phyloP scores from a whole-genome alignment of 208 protist genomes.

The Trypanosoma lewisi region DNA sequence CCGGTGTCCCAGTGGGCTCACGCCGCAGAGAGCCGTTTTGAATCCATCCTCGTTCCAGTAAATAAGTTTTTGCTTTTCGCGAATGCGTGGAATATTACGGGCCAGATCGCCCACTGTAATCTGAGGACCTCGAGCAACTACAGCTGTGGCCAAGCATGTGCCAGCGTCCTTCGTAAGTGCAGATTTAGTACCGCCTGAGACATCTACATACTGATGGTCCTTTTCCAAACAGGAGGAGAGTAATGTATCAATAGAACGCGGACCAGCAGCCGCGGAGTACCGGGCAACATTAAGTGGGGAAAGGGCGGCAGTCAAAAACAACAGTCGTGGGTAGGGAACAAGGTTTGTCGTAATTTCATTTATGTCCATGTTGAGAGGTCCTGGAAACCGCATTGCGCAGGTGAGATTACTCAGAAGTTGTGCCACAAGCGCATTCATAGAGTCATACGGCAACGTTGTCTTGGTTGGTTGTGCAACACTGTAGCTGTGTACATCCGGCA shows the following conservation, averaged over 20 bases:
- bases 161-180: conserved; percentile 33
- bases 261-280: conserved; percentile 39
- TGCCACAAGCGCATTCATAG: conserved; percentile 96
- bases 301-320: conserved; percentile 90
- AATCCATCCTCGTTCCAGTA: conserved; percentile 97
- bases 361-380: conserved; percentile 96
- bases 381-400: conserved; percentile 92
- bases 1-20: conserved; percentile 88
- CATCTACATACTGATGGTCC: conserved; percentile 84
- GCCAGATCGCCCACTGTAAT: conserved; percentile 92
- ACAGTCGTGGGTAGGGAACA: conserved; percentile 94
- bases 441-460: conserved; percentile 90
- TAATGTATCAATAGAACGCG: conserved; percentile 82
- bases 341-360: conserved; percentile 97
- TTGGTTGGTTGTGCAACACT: conserved; percentile 69
- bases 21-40: conserved; percentile 94
- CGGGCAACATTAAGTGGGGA: conserved; percentile 83
- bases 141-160: conserved; percentile 79
- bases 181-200: conserved; percentile 27
- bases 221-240: conserved; percentile 84
- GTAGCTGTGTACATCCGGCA: conserved; percentile 44
- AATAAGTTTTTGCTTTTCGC: conserved; percentile 72
- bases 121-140: conserved; percentile 91
- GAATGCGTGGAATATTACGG: conserved; percentile 87
- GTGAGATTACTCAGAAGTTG: conserved; percentile 94